phyloP scores from a whole-genome alignment of 2,329 filamentous ascomycete species.

The Fusarium cicatricum region DNA sequence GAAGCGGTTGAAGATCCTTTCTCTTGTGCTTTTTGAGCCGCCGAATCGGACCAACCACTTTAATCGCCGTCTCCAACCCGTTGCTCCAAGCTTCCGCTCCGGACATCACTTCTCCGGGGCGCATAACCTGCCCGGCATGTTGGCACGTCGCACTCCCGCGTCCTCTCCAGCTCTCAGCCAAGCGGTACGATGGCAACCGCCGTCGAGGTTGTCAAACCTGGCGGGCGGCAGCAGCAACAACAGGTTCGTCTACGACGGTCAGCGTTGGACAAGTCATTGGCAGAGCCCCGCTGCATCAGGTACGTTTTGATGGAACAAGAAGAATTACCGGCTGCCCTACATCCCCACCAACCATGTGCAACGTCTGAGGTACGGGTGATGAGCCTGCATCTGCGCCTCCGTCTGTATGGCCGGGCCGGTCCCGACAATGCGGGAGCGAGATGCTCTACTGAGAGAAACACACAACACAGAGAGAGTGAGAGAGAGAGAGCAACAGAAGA shows the following conservation, averaged over 20 bases:
- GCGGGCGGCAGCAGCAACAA: slow-evolving; percentile 2
- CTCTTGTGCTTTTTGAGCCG: not conserved
- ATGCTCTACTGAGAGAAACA: slow-evolving; percentile 14
- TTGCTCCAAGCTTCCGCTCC: slow-evolving; percentile 22
- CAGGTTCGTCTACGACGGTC: slow-evolving; percentile 8
- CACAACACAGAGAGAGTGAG: slow-evolving; percentile 5
- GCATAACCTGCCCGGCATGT: slow-evolving; percentile 21
- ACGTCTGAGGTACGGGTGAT: slow-evolving; percentile 4
- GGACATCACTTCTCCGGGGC: slow-evolving; percentile 2
- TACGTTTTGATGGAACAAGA: slow-evolving; percentile 33
- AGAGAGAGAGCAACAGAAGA: slow-evolving; percentile 3
- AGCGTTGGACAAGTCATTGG: slow-evolving; percentile 31
- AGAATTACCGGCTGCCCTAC: slow-evolving; percentile 22
- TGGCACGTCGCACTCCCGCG: slow-evolving; percentile 32
- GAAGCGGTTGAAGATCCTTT: not conserved
- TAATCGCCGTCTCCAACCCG: slow-evolving; percentile 18
- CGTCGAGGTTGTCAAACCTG: slow-evolving; percentile 13
- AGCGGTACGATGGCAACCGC: slow-evolving; percentile 25
- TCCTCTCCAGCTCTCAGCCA: slow-evolving; percentile 29
- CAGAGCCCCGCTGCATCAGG: slow-evolving; percentile 31
- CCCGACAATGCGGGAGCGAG: slow-evolving; percentile 27
- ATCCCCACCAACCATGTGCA: slow-evolving; percentile 17
- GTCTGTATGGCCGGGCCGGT: slow-evolving; percentile 42
- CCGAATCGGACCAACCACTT: slow-evolving; percentile 6
- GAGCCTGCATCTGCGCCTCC: slow-evolving; percentile 15